Percentiles rank a stretch among this genome's conserved stretches.
These are phyloP conservation scores for Pluteus cervinus DNA, from an alignment of 768 basidiomycete genomes.

Conservation along the genomic window DNA sequence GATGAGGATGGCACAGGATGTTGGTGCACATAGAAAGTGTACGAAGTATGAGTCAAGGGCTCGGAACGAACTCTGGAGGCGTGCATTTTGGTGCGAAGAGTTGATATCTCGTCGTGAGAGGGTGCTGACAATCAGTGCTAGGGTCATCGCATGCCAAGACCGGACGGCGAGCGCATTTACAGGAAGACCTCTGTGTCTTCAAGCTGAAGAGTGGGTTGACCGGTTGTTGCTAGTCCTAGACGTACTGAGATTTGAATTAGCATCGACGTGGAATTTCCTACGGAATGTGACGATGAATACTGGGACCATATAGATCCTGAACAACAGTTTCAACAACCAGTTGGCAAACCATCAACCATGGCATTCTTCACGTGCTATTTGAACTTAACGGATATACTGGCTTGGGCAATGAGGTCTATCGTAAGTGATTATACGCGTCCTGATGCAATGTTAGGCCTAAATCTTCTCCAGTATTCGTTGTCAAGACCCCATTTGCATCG, in stretches of 20 bases:
- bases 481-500: constrained; percentile 42
- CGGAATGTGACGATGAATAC: constrained; percentile 65
- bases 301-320: constrained; percentile 52
- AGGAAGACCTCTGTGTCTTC: constrained; percentile 67
- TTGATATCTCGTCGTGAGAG: not conserved
- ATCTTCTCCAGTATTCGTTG: too few species aligned
- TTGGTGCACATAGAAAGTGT: constrained; percentile 58
- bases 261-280: constrained; percentile 63
- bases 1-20: constrained; percentile 68
- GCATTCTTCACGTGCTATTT: constrained; percentile 51
- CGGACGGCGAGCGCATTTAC: constrained; percentile 39
- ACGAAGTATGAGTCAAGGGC: constrained; percentile 26
- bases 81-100: constrained; percentile 60
- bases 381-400: constrained; percentile 55
- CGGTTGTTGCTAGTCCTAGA: not conserved
- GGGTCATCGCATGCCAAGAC: constrained; percentile 47
- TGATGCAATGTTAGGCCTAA: too few species aligned
- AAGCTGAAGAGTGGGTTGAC: constrained; percentile 66
- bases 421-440: too few species aligned
- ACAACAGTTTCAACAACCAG: constrained; percentile 58
- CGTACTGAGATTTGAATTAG: constrained; percentile 24
- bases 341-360: constrained; percentile 45
- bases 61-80: constrained; percentile 73
- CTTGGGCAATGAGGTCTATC: constrained; percentile 53
- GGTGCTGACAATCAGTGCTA: constrained; percentile 11